Evolutionary conservation across 1,139 yeast genomes (phyloP).

Genomic region (Suhomyces panamericanus): DNA sequence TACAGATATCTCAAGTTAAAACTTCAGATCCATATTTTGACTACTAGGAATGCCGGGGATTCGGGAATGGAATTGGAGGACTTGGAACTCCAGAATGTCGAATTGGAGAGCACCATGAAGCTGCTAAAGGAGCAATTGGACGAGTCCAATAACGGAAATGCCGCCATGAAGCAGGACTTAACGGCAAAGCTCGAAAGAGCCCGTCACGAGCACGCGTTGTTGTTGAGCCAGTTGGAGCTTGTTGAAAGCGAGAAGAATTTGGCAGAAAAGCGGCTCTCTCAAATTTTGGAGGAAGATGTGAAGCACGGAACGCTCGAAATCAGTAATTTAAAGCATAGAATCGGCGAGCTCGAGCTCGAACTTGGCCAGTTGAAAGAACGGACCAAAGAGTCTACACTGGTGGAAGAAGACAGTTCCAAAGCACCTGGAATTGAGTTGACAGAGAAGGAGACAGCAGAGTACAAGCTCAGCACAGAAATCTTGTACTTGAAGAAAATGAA

Average conservation of each 20-base stretch:
- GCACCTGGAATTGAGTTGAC: background rate
- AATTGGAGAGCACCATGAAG: slow-evolving; percentile 4
- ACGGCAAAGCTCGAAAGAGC: slow-evolving; percentile 12
- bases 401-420: background rate
- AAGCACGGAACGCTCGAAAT: slow-evolving; percentile 31
- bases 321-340: slow-evolving; percentile 17
- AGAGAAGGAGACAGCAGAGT: slow-evolving; percentile 22
- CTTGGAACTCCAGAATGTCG: slow-evolving; percentile 3
- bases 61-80: slow-evolving; percentile 9
- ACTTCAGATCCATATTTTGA: slow-evolving; percentile 20
- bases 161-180: slow-evolving; percentile 3
- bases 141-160: background rate
- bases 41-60: background rate
- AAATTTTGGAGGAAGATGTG: slow-evolving; percentile 7
- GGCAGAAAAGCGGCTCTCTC: background rate
- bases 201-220: slow-evolving; percentile 19
- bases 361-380: background rate
- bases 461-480: slow-evolving; percentile 24
- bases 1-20: slow-evolving; percentile 44
- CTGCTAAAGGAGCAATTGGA: background rate
- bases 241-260: background rate
- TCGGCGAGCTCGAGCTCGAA: slow-evolving; percentile 15
- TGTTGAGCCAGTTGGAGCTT: background rate
- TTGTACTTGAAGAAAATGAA: slow-evolving; percentile 22
- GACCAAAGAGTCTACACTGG: background rate